phyloP scores from a whole-genome alignment of 2,329 filamentous ascomycete species.

The Penicillium olsonii region DNA sequence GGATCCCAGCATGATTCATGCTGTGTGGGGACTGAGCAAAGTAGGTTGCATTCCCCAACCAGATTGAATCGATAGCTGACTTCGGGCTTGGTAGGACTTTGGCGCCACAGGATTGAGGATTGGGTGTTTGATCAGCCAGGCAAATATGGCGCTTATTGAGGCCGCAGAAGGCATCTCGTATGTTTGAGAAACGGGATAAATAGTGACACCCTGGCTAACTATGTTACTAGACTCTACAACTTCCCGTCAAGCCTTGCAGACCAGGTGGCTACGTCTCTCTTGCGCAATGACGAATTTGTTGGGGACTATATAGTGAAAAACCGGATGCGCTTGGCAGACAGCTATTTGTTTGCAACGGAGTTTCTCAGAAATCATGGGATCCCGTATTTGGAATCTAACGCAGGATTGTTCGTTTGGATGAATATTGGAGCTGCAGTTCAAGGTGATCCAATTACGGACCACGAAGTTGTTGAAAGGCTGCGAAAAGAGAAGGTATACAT shows the following conservation, averaged over 20 bases:
- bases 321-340: constrained; percentile 5
- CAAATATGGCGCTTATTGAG: constrained; percentile 4
- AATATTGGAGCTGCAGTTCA: constrained; percentile 4
- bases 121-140: constrained; percentile 12
- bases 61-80: neutral
- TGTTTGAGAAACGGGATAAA: neutral
- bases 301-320: constrained; percentile 1
- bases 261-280: neutral
- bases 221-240: neutral
- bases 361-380: constrained; percentile 9
- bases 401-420: constrained; percentile 17
- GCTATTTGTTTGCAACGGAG: constrained; percentile 4
- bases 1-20: constrained; percentile 11
- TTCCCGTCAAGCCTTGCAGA: constrained; percentile 12
- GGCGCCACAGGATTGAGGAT: constrained; percentile 11
- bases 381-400: constrained; percentile 12
- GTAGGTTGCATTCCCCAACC: neutral
- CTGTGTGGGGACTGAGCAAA: constrained; percentile 13
- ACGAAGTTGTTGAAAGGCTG: constrained; percentile 11
- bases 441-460: neutral
- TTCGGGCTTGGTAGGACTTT: constrained; percentile 7
- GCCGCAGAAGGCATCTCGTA: constrained; percentile 9
- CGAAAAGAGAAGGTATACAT: constrained; percentile 11
- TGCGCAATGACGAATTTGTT: constrained; percentile 2
- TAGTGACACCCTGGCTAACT: neutral